These are phyloP conservation scores for Hypoxylon fuscum DNA, from an alignment of 495 filamentous ascomycete genomes.

Conservation along the genomic window DNA sequence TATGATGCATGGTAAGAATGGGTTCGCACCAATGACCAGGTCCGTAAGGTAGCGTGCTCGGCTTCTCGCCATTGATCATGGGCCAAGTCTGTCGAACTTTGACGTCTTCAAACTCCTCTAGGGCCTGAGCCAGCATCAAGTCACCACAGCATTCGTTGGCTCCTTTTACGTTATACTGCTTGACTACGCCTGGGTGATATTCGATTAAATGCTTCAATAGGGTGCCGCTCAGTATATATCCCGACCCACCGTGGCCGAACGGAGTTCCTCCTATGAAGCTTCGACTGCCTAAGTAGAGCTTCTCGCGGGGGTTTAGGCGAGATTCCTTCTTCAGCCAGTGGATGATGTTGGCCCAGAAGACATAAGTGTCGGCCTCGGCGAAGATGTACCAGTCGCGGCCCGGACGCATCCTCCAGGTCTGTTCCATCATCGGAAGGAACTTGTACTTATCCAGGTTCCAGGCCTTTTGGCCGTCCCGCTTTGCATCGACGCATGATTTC, in stretches of 20 bases:
- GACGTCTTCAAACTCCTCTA: slow-evolving; percentile 51
- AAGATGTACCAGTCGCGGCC: slow-evolving; percentile 72
- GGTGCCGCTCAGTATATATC: slow-evolving; percentile 58
- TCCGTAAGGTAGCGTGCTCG: slow-evolving; percentile 52
- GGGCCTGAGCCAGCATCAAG: slow-evolving; percentile 54
- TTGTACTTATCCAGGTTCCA: slow-evolving; percentile 79
- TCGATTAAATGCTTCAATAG: slow-evolving; percentile 51
- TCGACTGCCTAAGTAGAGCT: slow-evolving; percentile 65
- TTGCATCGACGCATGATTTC: slow-evolving; percentile 43
- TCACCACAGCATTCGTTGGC: slow-evolving; percentile 60
- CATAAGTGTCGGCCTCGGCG: slow-evolving; percentile 73
- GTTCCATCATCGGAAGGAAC: slow-evolving; percentile 71
- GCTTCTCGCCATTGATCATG: slow-evolving; percentile 63
- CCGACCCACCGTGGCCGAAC: slow-evolving; percentile 62
- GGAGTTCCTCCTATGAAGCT: slow-evolving; percentile 49
- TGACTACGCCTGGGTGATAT: slow-evolving; percentile 41
- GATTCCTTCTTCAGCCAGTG: slow-evolving; percentile 58
- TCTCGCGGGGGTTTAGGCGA: slow-evolving; percentile 55
- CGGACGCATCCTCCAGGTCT: slow-evolving; percentile 60
- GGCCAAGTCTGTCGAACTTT: slow-evolving; percentile 56
- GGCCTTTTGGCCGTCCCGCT: slow-evolving; percentile 49
- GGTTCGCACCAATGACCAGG: slow-evolving; percentile 64
- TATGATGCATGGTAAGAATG: slow-evolving; percentile 65
- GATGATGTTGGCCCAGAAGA: slow-evolving; percentile 70
- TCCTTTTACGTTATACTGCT: slow-evolving; percentile 49